These are phyloP conservation scores for Lichenothelia convexa DNA, from an alignment of 495 filamentous ascomycete genomes.

Conservation along the genomic window DNA sequence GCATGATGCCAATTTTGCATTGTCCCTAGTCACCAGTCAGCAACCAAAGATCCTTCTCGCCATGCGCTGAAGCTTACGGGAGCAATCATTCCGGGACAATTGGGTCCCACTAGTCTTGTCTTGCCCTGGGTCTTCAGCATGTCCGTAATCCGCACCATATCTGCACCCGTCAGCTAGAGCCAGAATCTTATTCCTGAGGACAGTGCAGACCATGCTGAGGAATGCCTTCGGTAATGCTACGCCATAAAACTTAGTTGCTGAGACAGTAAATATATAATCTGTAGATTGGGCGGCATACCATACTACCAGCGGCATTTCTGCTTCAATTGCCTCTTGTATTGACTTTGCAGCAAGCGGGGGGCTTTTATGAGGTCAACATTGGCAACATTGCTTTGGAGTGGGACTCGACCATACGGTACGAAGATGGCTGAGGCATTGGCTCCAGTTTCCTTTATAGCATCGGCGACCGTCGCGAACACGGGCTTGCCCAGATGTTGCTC, in stretches of 20 bases:
- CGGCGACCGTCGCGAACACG: slow-evolving; percentile 76
- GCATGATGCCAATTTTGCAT: slow-evolving; percentile 99
- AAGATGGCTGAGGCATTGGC: slow-evolving; percentile 90
- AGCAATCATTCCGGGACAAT: slow-evolving; percentile 98
- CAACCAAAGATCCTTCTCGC: background rate
- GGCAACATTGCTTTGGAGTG: no score
- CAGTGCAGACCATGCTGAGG: slow-evolving; percentile 95
- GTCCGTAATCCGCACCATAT: slow-evolving; percentile 98
- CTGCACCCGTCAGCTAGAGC: slow-evolving; percentile 27
- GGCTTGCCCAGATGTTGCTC: slow-evolving; percentile 73
- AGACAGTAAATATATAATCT: no score
- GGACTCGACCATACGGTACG: no score
- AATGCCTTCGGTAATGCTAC: slow-evolving; percentile 96
- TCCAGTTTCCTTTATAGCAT: slow-evolving; percentile 81
- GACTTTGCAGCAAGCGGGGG: slow-evolving; percentile 79
- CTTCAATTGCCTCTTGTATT: slow-evolving; percentile 91
- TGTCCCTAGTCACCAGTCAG: slow-evolving; percentile 40
- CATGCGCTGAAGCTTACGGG: slow-evolving; percentile 29
- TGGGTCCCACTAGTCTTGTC: slow-evolving; percentile 89
- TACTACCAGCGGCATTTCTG: slow-evolving; percentile 83
- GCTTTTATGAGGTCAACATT: no score
- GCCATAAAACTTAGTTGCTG: slow-evolving; percentile 17
- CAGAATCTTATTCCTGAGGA: background rate
- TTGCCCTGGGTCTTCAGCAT: slow-evolving; percentile 96
- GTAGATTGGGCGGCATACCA: no score